Evolutionary conservation across 2,329 filamentous ascomycete species (phyloP).

Genomic region (Penicillium sp.): DNA sequence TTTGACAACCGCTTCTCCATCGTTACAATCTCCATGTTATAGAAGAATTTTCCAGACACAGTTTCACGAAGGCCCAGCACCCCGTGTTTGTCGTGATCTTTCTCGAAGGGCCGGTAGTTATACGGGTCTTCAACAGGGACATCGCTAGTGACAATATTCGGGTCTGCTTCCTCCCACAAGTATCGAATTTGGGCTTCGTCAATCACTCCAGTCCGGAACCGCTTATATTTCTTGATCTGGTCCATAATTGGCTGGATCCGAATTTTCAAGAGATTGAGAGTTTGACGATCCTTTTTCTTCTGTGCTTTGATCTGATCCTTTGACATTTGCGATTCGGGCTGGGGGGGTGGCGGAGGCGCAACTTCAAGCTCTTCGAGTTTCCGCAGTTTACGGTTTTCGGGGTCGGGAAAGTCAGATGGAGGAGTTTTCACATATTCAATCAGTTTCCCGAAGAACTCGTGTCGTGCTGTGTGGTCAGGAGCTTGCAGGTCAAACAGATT

Average conservation of each 20-base stretch:
- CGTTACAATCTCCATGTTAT: constrained; percentile 89
- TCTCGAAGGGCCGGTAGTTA: constrained; percentile 73
- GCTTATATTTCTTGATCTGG: constrained; percentile 91
- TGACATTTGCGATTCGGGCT: constrained; percentile 63
- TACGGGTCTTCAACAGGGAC: constrained; percentile 62
- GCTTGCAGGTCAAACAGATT: constrained; percentile 73
- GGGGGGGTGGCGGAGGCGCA: constrained; percentile 72
- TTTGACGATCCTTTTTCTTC: constrained; percentile 79
- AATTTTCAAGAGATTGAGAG: constrained; percentile 85
- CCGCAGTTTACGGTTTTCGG: constrained; percentile 82
- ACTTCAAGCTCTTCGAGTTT: constrained; percentile 76
- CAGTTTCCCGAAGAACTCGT: constrained; percentile 77
- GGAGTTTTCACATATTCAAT: constrained; percentile 76
- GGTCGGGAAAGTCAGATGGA: constrained; percentile 85
- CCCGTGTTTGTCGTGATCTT: constrained; percentile 77
- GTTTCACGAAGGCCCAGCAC: constrained; percentile 76
- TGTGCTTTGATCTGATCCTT: constrained; percentile 81
- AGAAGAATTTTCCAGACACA: constrained; percentile 81
- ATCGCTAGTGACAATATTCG: constrained; percentile 65
- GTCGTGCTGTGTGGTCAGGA: constrained; percentile 67
- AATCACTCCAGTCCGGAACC: constrained; percentile 81
- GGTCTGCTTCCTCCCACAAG: constrained; percentile 81
- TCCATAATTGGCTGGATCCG: constrained; percentile 95
- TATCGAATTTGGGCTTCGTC: constrained; percentile 76
- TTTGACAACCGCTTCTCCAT: constrained; percentile 98